phyloP scores from a whole-genome alignment of 2,329 filamentous ascomycete genomes.

The Trichophyton rubrum region DNA sequence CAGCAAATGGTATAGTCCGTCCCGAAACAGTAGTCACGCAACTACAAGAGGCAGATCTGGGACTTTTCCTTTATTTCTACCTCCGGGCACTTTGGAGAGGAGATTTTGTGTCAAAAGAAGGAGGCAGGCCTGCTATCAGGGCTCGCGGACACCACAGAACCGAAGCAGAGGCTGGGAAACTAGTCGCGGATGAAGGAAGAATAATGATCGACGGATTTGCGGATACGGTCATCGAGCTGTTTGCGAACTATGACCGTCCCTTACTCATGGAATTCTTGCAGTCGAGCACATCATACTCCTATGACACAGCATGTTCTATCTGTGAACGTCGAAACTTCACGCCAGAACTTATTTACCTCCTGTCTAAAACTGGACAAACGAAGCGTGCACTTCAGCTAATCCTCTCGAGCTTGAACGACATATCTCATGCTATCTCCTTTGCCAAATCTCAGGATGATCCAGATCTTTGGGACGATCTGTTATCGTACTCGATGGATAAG shows the following conservation, averaged over 20 bases:
- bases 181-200: constrained; percentile 45
- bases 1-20: constrained; percentile 72
- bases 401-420: constrained; percentile 82
- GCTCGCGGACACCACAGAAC: constrained; percentile 26
- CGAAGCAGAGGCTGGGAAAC: constrained; percentile 32
- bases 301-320: constrained; percentile 57
- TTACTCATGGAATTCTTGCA: constrained; percentile 81
- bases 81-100: constrained; percentile 75
- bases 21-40: constrained; percentile 68
- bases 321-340: constrained; percentile 74
- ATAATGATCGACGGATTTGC: constrained; percentile 73
- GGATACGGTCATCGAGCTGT: constrained; percentile 73
- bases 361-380: constrained; percentile 89
- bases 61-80: constrained; percentile 83
- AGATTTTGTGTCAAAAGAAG: constrained; percentile 41
- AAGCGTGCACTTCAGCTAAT: constrained; percentile 86
- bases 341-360: constrained; percentile 85
- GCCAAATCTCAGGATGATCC: constrained; percentile 86
- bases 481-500: constrained; percentile 96
- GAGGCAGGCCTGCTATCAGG: constrained; percentile 23
- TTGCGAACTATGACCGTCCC: constrained; percentile 67
- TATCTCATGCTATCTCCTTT: constrained; percentile 85
- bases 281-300: constrained; percentile 73
- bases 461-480: constrained; percentile 86
- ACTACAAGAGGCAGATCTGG: constrained; percentile 53